Evolutionary conservation across 495 filamentous ascomycete genomes (phyloP).

Genomic region (Aspergillus asperescens): DNA sequence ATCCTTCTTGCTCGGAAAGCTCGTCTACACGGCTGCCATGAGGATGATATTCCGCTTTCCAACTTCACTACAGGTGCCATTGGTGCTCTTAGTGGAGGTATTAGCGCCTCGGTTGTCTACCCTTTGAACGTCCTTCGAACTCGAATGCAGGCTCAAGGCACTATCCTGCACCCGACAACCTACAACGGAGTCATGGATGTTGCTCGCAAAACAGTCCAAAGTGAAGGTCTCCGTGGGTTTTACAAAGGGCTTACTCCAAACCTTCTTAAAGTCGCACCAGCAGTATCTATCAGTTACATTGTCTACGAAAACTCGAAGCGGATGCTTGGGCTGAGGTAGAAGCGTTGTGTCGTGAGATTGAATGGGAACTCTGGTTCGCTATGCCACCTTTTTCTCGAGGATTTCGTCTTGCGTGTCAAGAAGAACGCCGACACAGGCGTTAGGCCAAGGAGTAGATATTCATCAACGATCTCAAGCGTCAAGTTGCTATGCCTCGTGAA

Average conservation of each 20-base stretch:
- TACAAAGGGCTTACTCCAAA: slow-evolving; percentile 97
- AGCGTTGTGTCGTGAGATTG: not conserved
- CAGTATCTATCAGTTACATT: slow-evolving; percentile 95
- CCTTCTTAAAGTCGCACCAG: slow-evolving; percentile 91
- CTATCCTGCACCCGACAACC: slow-evolving; percentile 79
- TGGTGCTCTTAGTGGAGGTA: slow-evolving; percentile 83
- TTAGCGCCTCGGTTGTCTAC: slow-evolving; percentile 91
- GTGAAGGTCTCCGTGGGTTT: slow-evolving; percentile 80
- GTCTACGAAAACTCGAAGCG: slow-evolving; percentile 95
- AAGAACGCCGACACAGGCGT: not conserved
- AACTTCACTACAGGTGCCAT: slow-evolving; percentile 77
- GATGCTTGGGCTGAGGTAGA: slow-evolving; percentile 61
- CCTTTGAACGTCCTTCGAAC: slow-evolving; percentile 93
- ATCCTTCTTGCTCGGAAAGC: slow-evolving; percentile 64
- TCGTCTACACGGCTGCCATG: slow-evolving; percentile 61
- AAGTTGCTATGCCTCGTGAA: too few species aligned
- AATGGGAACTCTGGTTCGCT: not conserved
- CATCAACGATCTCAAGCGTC: not conserved
- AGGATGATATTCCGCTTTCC: slow-evolving; percentile 72
- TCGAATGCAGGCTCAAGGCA: slow-evolving; percentile 90
- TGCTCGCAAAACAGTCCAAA: slow-evolving; percentile 67
- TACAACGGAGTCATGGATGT: slow-evolving; percentile 90
- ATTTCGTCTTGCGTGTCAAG: not conserved
- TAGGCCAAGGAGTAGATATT: not conserved
- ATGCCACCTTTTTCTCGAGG: not conserved